Conservation (phyloP, 2,329 filamentous ascomycete genomes). For the Microdochium bolleyi region DNA sequence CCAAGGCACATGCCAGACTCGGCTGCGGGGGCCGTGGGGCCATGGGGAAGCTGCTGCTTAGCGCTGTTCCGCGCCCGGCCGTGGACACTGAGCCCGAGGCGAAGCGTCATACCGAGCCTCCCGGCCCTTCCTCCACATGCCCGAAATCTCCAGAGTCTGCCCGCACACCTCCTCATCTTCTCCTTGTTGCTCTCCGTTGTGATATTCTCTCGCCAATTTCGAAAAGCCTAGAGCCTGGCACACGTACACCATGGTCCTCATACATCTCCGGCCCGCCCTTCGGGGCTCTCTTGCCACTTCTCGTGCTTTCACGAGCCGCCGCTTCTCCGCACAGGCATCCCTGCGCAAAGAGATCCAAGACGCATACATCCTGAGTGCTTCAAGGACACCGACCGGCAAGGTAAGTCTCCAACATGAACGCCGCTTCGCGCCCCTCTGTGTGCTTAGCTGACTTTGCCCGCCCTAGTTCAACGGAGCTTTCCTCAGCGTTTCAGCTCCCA, state of each 20-base stretch:
- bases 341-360: slow-evolving; percentile 67
- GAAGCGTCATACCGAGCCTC: no score
- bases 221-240: not conserved
- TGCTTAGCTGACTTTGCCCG: slow-evolving; percentile 1
- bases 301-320: slow-evolving; percentile 23
- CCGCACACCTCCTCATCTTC: no score
- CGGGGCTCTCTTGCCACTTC: slow-evolving; percentile 11
- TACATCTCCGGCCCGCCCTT: slow-evolving; percentile 11
- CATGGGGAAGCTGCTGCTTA: no score
- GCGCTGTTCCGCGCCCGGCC: no score
- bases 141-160: no score
- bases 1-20: no score
- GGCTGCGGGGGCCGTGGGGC: no score
- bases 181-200: no score
- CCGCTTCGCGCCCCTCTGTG: not conserved
- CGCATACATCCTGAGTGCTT: slow-evolving; percentile 87
- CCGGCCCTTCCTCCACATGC: no score
- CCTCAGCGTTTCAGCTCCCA: slow-evolving; percentile 72
- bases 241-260: slow-evolving; percentile 11
- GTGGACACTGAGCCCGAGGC: no score
- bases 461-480: slow-evolving; percentile 88
- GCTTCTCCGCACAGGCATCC: slow-evolving; percentile 36
- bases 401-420: slow-evolving; percentile 33
- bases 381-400: slow-evolving; percentile 84
- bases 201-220: not conserved